Base-by-base conservation (phyloP, 345 rosid genomes). In the Populus simonii region DNA sequence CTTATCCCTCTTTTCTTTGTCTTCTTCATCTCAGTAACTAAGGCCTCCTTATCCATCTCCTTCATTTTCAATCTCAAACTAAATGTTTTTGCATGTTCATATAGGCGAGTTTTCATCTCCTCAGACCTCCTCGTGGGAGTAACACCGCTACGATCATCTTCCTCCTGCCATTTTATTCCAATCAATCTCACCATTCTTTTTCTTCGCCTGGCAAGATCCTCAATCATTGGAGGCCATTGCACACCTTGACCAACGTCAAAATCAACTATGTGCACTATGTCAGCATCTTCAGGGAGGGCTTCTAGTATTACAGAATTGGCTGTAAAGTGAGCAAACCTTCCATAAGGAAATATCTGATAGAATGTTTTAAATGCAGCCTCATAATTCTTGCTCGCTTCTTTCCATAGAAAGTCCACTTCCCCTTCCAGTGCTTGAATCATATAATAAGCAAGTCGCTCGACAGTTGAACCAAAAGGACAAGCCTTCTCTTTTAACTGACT, bases 181-280 rank as follows among this genome's bases (percentile, higher is more conserved):
- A 85, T 87, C 81, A 86, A 33, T 72, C 65, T 66, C 73, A 84
- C 57, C 63, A 5, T 53, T 71, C 31, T 57, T 18, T 67, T 11
- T 9, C 82, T 71, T 70, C 70, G 22, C 63, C 78, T 76, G 61
- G 73, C 83, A 8, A 86, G 80, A 8, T 70, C 81, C 31, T 84
- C 83, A 7, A 86, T 78, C 75, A 89, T 7, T 2, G 86, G 79
- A 69, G 85, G 84, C 92, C 92, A 87, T 25, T 87, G 88, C 3
- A 85, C 38, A 15, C 90, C 89, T 11, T 67, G 61, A 0, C 86
- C 85, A 33, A 83, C 78, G 70, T 85, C 85, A 39, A 89, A 87
- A 25, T 87, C 88, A 8, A 83, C 81, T 12, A 83, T 62, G 57
- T 86, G 87, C 6, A 86, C 36, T 23, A 2, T 23, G 5, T 49